Conservation (phyloP, 2,329 filamentous ascomycete species). For the Aspergillus fructus region DNA sequence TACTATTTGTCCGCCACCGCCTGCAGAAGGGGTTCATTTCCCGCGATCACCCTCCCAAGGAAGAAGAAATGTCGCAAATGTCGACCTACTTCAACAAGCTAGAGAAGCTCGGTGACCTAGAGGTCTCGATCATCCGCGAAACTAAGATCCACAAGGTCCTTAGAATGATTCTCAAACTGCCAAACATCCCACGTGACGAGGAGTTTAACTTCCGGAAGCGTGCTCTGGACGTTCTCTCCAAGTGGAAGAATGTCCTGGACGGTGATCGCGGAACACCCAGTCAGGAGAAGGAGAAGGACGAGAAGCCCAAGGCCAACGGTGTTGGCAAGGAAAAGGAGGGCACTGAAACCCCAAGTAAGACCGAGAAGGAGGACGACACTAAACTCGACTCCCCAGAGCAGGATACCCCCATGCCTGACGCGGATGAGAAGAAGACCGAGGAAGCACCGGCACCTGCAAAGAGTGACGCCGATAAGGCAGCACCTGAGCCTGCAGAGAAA, state of each 20-base stretch:
- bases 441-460: constrained; percentile 18
- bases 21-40: constrained; percentile 92
- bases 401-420: constrained; percentile 39
- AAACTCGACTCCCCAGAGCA: constrained; percentile 21
- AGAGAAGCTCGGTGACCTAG: constrained; percentile 76
- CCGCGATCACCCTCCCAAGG: constrained; percentile 79
- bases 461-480: constrained; percentile 21
- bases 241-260: constrained; percentile 84
- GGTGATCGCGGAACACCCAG: constrained; percentile 50
- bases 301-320: constrained; percentile 48
- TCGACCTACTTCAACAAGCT: constrained; percentile 62
- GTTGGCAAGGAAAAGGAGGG: constrained; percentile 42
- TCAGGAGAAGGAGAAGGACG: constrained; percentile 38
- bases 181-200: constrained; percentile 80
- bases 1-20: constrained; percentile 91
- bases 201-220: constrained; percentile 87
- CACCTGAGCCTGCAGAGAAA: constrained; percentile 27
- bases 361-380: constrained; percentile 33
- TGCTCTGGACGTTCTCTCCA: constrained; percentile 74
- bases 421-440: constrained; percentile 33
- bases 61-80: constrained; percentile 58
- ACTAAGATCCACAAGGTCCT: constrained; percentile 99
- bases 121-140: constrained; percentile 80
- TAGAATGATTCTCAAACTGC: constrained; percentile 87
- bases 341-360: constrained; percentile 32